These are phyloP conservation scores for Cytospora leucostoma DNA, from an alignment of 2,329 filamentous ascomycete genomes.

Conservation along the genomic window DNA sequence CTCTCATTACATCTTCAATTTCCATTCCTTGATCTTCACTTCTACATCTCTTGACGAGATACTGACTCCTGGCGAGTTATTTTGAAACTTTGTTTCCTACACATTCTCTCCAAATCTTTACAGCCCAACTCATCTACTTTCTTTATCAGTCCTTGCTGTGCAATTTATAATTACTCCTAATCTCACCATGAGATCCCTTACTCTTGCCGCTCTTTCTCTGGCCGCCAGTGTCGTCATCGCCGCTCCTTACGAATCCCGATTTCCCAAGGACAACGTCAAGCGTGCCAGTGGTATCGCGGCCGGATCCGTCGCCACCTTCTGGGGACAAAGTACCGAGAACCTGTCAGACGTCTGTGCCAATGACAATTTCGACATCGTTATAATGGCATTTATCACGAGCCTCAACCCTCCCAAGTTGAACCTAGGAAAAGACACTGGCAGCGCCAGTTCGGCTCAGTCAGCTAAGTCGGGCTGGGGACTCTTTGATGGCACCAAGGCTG, in stretches of 20 bases:
- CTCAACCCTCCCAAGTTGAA: conserved; percentile 22
- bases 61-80: conserved; percentile 19
- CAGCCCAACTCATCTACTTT: background rate
- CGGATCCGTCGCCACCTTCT: conserved; percentile 13
- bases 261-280: conserved; percentile 2
- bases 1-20: background rate
- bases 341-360: conserved; percentile 18
- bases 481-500: conserved; percentile 15
- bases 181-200: conserved; percentile 15
- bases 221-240: conserved; percentile 9
- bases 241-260: conserved; percentile 2
- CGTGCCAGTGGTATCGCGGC: conserved; percentile 3
- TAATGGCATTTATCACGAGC: conserved; percentile 21
- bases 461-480: conserved; percentile 8
- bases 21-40: background rate
- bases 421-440: conserved; percentile 21
- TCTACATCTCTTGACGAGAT: conserved; percentile 20
- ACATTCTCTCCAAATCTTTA: background rate
- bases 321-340: conserved; percentile 14
- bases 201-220: conserved; percentile 1
- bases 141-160: background rate
- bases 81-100: background rate
- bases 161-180: background rate
- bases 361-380: conserved; percentile 20
- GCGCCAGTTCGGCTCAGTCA: conserved; percentile 10